These are phyloP conservation scores for Coniferiporia weirii DNA, from an alignment of 1,284 basidiomycete species.

Conservation along the genomic window DNA sequence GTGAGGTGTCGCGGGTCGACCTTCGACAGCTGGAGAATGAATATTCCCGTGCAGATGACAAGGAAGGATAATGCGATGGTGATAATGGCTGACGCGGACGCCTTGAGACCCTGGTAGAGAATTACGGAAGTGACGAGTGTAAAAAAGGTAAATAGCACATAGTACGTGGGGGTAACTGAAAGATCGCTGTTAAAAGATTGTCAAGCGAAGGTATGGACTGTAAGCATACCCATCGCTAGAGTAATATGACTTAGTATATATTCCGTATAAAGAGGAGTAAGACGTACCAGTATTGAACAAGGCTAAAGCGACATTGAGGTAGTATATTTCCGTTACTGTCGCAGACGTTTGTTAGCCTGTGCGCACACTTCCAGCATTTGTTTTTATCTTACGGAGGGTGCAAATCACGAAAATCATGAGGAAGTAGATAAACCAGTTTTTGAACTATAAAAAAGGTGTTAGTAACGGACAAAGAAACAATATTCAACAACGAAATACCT, in stretches of 20 bases:
- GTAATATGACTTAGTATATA: slow-evolving; percentile 6
- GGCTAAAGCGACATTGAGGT: slow-evolving; percentile 94
- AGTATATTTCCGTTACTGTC: slow-evolving; percentile 87
- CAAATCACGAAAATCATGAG: slow-evolving; percentile 79
- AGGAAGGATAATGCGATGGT: slow-evolving; percentile 91
- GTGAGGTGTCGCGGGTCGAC: slow-evolving; percentile 73
- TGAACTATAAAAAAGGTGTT: slow-evolving; percentile 44
- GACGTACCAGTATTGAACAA: slow-evolving; percentile 83
- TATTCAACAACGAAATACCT: slow-evolving; percentile 41
- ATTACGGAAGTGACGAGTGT: slow-evolving; percentile 87
- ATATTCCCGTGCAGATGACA: slow-evolving; percentile 86
- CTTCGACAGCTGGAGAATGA: slow-evolving; percentile 95
- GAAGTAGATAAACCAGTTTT: slow-evolving; percentile 84
- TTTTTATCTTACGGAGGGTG: slow-evolving; percentile 59
- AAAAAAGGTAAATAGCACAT: slow-evolving; percentile 70
- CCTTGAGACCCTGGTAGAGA: slow-evolving; percentile 87
- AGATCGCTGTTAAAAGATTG: slow-evolving; percentile 23
- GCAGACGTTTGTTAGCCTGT: slow-evolving; percentile 11
- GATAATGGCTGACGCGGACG: slow-evolving; percentile 71
- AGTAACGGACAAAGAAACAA: background rate
- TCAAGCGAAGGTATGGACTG: slow-evolving; percentile 20
- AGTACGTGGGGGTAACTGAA: slow-evolving; percentile 53
- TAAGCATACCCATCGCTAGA: slow-evolving; percentile 67
- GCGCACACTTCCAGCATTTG: slow-evolving; percentile 8
- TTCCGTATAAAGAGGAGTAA: slow-evolving; percentile 17